These are phyloP conservation scores for Luvunga scandens DNA, from an alignment of 345 rosid genomes.

Conservation along the genomic window DNA sequence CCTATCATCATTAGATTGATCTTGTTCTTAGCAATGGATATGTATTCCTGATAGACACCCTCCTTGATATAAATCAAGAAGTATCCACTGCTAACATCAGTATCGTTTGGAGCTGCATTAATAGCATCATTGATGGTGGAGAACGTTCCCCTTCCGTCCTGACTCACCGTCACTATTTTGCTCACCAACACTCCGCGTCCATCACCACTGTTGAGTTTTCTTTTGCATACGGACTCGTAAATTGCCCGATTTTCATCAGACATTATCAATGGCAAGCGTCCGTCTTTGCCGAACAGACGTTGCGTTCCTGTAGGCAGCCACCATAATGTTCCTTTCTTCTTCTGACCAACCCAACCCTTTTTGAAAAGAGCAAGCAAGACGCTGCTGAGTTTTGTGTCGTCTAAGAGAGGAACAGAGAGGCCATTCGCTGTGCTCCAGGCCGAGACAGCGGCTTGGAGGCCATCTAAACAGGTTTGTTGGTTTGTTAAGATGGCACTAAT, in stretches of 20 bases:
- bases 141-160: conserved; percentile 72
- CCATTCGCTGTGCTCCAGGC: conserved; percentile 52
- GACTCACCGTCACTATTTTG: conserved; percentile 59
- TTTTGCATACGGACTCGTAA: conserved; percentile 51
- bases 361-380: conserved; percentile 71
- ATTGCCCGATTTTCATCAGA: conserved; percentile 44
- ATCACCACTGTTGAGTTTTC: conserved; percentile 41
- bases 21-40: conserved; percentile 66
- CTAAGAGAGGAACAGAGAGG: conserved; percentile 46
- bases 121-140: conserved; percentile 68
- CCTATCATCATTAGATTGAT: conserved; percentile 78
- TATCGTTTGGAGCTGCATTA: conserved; percentile 68
- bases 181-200: conserved; percentile 36
- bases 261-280: conserved; percentile 58
- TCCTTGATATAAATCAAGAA: conserved; percentile 66
- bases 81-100: conserved; percentile 51
- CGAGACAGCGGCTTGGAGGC: conserved; percentile 46
- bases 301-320: conserved; percentile 22
- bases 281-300: conserved; percentile 33
- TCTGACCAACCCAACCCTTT: conserved; percentile 71
- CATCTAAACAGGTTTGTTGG: conserved; percentile 73
- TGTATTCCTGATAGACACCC: conserved; percentile 77
- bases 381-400: conserved; percentile 73
- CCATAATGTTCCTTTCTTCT: conserved; percentile 28
- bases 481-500: conserved; percentile 79